Evolutionary conservation across 805 yeast species (phyloP), one percentile per base, ranked within the genome.

Genomic region (Pichia paraexigua): DNA sequence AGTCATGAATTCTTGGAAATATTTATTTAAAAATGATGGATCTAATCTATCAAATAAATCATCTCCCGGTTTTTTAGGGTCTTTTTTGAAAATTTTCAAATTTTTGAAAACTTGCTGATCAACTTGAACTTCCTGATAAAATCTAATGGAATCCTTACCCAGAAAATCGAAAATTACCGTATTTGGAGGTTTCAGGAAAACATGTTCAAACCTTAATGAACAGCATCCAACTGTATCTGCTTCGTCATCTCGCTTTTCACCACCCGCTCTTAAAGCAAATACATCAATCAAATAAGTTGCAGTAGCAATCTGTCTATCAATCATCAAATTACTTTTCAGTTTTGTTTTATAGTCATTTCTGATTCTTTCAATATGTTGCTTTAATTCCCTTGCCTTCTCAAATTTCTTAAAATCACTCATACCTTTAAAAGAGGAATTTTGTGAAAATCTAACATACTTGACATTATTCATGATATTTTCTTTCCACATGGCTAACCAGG

Each of bases 221-320:
- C 98, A 92, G 69, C 98, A 92, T 44, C 98, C 98, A 44, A 92
- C 98, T 1, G 98, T 92, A 65, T 92, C 98, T 2, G 98, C 98
- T 65, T 91, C 97, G 59, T 92, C 98, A 3, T 92, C 98, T 12
- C 92, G 85, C 66, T 92, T 92, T 68, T 92, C 97, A 60, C 97
- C 97, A 65, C 97, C 97, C 1, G 97, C 97, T 84, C 98, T 87
- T 57, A 92, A 76, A 0, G 98, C 98, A 62, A 92, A 83, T 3
- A 85, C 82, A 71, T 92, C 98, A 63, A 92, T 91, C 46, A 92
- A 75, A 67, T 92, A 92, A 46, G 92, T 88, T 3, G 97, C 97
- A 1, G 94, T 88, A 7, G 97, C 97, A 61, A 90, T 79, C 70
- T 92, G 98, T 56, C 98, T 77, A 50, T 86, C 88, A 48, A 80